Percentiles rank a stretch among this genome's conserved stretches.
These are phyloP conservation scores for Terfezia boudieri DNA, from an alignment of 495 filamentous ascomycete species.

Conservation along the genomic window DNA sequence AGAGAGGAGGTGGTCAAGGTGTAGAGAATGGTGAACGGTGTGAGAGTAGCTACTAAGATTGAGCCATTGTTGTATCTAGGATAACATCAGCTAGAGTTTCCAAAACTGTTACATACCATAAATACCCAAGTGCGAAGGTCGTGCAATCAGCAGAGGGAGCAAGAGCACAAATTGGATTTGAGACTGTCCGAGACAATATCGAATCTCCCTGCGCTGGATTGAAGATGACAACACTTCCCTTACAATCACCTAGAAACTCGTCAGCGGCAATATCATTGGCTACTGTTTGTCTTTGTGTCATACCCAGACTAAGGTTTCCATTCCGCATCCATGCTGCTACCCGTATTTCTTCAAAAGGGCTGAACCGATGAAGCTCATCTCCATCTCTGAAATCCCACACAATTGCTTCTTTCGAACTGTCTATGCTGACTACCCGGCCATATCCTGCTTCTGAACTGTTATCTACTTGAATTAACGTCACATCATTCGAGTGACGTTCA, in stretches of 20 bases:
- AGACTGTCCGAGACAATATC: slow-evolving; percentile 77
- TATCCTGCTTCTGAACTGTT: slow-evolving; percentile 67
- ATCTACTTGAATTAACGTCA: slow-evolving; percentile 66
- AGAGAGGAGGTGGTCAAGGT: slow-evolving; percentile 60
- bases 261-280: not conserved
- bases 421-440: slow-evolving; percentile 75
- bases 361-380: slow-evolving; percentile 70
- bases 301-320: slow-evolving; percentile 93
- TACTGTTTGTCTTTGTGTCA: not conserved
- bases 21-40: slow-evolving; percentile 88
- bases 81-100: not conserved
- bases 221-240: slow-evolving; percentile 79
- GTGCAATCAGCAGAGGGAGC: slow-evolving; percentile 82
- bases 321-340: slow-evolving; percentile 92
- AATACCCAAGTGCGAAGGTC: slow-evolving; percentile 89
- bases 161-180: slow-evolving; percentile 77
- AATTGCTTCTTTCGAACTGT: slow-evolving; percentile 74
- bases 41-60: slow-evolving; percentile 67
- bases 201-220: slow-evolving; percentile 86
- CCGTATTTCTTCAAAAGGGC: slow-evolving; percentile 64
- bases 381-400: slow-evolving; percentile 94
- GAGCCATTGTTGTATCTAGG: slow-evolving; percentile 83
- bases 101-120: not conserved
- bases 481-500: slow-evolving; percentile 58
- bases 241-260: slow-evolving; percentile 8